Base-by-base conservation (phyloP, 78 protist genomes). In the Cavenderia fasciculata region DNA sequence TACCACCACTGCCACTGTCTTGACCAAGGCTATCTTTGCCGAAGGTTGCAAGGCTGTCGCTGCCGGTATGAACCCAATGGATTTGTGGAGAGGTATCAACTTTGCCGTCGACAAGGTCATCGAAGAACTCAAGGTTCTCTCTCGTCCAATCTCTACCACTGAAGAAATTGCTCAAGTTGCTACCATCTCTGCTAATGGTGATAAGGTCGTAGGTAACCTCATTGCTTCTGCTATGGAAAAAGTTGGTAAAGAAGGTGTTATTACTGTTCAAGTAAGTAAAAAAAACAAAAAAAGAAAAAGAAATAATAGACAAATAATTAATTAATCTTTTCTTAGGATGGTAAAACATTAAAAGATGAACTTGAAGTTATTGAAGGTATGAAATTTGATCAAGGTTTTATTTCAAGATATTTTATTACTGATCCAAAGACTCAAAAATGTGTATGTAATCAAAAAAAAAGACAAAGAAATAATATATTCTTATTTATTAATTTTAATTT, bases 171-270 rank as follows among this genome's bases (percentile, higher is more conserved):
- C 62, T 44, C 99, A 98, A 89, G 98, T 98, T 21, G 99, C 99
- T 29, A 98, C 99, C 54, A 98, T 99, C 95, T 98, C 99, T 10
- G 99, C 99, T 65, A 99, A 99, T 97, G 96, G 97, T 51, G 99
- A 99, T 91, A 51, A 11, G 29, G 97, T 78, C 69, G 95, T 99
- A 62, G 99, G 99, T 27, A 40, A 93, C 76, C 89, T 99, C 56
- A 97, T 99, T 59, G 97, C 99, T 5, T n/a, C 47, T 25, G 99
- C 99, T 31, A 98, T 99, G 98, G 97, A 99, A 92, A 74, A 77
- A 63, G 99, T 99, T 43, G 99, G 99, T 85, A 96, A 95, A 85
- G 99, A 98, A 46, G 99, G 99, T 49, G 99, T 99, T 78, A 97
- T 99, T 98, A 98, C 99, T 33, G 98, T 96, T 65, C 87, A 68